Evolutionary conservation across 805 yeast genomes (phyloP).

Genomic region (Geotrichum ghanense): DNA sequence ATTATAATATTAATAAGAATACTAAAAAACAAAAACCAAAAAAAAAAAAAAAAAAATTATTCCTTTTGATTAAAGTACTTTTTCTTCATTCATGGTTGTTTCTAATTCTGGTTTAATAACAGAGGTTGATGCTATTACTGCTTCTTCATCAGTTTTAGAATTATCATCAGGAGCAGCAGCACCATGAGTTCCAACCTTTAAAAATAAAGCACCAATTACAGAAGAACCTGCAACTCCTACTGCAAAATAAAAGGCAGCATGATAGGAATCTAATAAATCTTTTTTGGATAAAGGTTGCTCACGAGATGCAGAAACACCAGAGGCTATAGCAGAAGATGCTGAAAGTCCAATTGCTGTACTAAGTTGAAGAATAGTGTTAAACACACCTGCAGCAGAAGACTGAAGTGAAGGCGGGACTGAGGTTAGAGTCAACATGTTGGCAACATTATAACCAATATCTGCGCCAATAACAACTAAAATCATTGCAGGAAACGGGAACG

Average conservation of each 20-base stretch:
- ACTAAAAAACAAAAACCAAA: too few species aligned
- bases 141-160: too few species aligned
- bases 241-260: constrained; percentile 30
- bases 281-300: constrained; percentile 8
- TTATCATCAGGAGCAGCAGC: too few species aligned
- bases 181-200: constrained; percentile 27
- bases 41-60: too few species aligned
- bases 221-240: constrained; percentile 27
- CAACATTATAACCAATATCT: constrained; percentile 36
- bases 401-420: constrained; percentile 31
- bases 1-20: too few species aligned
- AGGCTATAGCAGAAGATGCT: constrained; percentile 29
- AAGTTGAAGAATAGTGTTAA: constrained; percentile 34
- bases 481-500: constrained; percentile 36
- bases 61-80: too few species aligned
- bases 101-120: too few species aligned
- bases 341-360: constrained; percentile 34
- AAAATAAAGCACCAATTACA: constrained; percentile 23
- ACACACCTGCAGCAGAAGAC: constrained; percentile 38
- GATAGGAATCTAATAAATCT: constrained; percentile 11
- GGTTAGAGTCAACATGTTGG: constrained; percentile 32
- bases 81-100: too few species aligned
- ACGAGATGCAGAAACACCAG: constrained; percentile 8
- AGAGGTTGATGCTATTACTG: too few species aligned
- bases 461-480: constrained; percentile 34